A percentile compares a stretch with the other conserved stretches of the same genome.
phyloP scores from a whole-genome alignment of 2,329 filamentous ascomycete species.

The Nemania sp. region DNA sequence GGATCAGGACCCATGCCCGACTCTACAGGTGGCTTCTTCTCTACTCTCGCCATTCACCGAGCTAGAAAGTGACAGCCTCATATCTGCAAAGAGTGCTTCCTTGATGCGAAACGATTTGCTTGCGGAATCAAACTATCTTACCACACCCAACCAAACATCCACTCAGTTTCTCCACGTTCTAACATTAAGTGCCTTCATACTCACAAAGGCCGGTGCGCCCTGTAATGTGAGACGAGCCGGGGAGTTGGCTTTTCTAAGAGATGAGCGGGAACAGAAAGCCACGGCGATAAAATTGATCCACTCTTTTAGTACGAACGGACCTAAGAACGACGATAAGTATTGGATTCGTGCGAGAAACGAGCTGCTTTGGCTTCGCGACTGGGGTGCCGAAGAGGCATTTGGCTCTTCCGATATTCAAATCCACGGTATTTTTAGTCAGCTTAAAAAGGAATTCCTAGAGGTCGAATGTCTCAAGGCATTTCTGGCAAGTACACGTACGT shows the following conservation, averaged over 20 bases:
- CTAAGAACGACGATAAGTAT: constrained; percentile 71
- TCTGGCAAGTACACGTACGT: constrained; percentile 70
- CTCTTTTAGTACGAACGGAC: constrained; percentile 60
- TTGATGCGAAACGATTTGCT: constrained; percentile 67
- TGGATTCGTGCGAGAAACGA: constrained; percentile 73
- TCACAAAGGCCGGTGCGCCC: constrained; percentile 63
- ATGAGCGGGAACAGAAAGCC: constrained; percentile 72
- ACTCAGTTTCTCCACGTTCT: constrained; percentile 72
- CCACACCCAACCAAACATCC: constrained; percentile 67
- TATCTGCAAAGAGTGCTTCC: constrained; percentile 57
- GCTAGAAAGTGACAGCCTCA: constrained; percentile 50
- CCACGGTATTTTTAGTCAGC: constrained; percentile 68
- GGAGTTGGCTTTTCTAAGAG: constrained; percentile 73
- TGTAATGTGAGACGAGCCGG: constrained; percentile 66
- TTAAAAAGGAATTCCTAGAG: constrained; percentile 73
- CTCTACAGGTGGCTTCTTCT: constrained; percentile 62
- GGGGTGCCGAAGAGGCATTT: constrained; percentile 67
- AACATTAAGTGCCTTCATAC: constrained; percentile 69
- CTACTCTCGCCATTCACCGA: constrained; percentile 58
- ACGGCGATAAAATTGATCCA: constrained; percentile 71
- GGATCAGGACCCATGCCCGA: constrained; percentile 68
- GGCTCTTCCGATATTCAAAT: constrained; percentile 47
- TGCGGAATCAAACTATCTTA: constrained; percentile 71
- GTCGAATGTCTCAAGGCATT: constrained; percentile 77
- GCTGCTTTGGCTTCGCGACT: constrained; percentile 79